Base-by-base conservation (phyloP, 805 yeast species). In the Hermanozyma aechmeae region DNA sequence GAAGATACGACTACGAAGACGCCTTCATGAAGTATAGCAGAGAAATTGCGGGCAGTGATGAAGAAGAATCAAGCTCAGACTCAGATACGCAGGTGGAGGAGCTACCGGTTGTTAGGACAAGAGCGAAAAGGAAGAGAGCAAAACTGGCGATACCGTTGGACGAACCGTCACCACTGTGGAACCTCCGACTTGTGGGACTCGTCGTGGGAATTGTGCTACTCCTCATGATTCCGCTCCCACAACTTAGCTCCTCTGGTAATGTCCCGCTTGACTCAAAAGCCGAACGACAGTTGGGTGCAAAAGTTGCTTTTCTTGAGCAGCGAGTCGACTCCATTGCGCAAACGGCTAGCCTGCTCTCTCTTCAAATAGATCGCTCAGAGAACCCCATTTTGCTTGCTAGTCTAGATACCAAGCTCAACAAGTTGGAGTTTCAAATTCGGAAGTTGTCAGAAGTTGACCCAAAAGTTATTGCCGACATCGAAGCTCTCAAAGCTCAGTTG, bases 31-130 rank as follows among this genome's bases (percentile, higher is more conserved):
- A 8, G 8, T 16, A 16, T 21, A n/a, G 12, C 10, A 14, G 21
- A 10, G 19, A 14, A 8, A 32, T 34, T 8, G 34, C 30, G n/a
- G 31, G 34, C 15, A 29, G 32, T 16, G 28, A 32, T 21, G 51
- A 44, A 20, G 24, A 24, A 13, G 34, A 34, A 14, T 37, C 37
- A 11, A 29, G 24, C 12, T 25, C 33, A 10, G 39, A 35, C 22
- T 32, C 24, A 9, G 28, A 31, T 10, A 32, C 35, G 4, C 35
- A 39, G 6, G 35, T 31, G 16, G 39, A 35, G 16, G 40, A 34
- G 6, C n/a, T n/a, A n/a, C n/a, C n/a, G n/a, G n/a, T n/a, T n/a
- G n/a, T n/a, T n/a, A n/a, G 38, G 25, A 6, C 13, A n/a, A n/a
- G 5, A 4, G 15, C 8, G 6, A 23, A 23, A 6, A 12, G 9